Percentiles rank a stretch among this genome's conserved stretches.
These are phyloP conservation scores for Collybia nuda DNA, from an alignment of 768 basidiomycete species.

Conservation along the genomic window DNA sequence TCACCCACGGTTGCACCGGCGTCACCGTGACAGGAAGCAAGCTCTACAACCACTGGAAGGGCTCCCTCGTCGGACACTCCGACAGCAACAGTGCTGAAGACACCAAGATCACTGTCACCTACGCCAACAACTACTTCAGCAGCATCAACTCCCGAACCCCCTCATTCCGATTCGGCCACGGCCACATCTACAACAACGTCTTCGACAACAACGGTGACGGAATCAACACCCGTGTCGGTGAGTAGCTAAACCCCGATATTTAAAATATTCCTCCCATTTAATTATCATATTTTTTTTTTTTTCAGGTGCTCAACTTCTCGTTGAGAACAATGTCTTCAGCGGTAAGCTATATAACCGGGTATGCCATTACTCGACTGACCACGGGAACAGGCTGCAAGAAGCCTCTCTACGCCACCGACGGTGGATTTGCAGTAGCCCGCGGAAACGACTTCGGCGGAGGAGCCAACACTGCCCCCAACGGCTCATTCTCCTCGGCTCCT, in stretches of 20 bases:
- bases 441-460: constrained; percentile 37
- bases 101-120: constrained; percentile 40
- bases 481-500: constrained; percentile 31
- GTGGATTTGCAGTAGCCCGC: constrained; percentile 37
- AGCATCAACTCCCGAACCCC: constrained; percentile 45
- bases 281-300: neutral
- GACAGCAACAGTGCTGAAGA: constrained; percentile 40
- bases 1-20: constrained; percentile 43
- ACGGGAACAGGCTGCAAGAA: constrained; percentile 25
- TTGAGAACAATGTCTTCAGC: constrained; percentile 47
- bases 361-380: neutral
- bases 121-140: constrained; percentile 41
- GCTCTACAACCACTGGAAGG: constrained; percentile 47
- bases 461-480: constrained; percentile 28
- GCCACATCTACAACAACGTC: constrained; percentile 46
- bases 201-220: constrained; percentile 43
- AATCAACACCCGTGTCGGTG: constrained; percentile 41
- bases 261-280: neutral
- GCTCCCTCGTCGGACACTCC: constrained; percentile 41
- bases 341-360: constrained; percentile 15
- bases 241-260: neutral
- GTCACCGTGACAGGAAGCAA: constrained; percentile 41
- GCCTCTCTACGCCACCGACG: constrained; percentile 40
- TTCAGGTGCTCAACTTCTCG: constrained; percentile 42
- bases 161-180: constrained; percentile 45